phyloP scores from a whole-genome alignment of 306 rosid species.

The Lupinus albus region DNA sequence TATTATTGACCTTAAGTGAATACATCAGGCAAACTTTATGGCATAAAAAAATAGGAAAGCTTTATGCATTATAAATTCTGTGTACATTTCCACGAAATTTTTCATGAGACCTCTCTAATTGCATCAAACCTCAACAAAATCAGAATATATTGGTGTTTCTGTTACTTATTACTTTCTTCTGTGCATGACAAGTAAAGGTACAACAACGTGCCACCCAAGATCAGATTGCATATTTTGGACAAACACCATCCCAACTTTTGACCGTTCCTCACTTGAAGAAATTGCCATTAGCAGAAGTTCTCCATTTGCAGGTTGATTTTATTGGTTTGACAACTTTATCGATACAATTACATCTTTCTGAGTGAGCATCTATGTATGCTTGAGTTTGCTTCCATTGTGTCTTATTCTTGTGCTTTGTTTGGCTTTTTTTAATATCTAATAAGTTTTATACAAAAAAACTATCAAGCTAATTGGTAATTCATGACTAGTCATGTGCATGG shows the following conservation, averaged over 20 bases:
- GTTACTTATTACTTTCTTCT: constrained; percentile 23
- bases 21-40: constrained; percentile 10
- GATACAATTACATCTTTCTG: constrained; percentile 18
- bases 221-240: constrained; percentile 99
- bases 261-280: constrained; percentile 81
- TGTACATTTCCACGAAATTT: constrained; percentile 20
- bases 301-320: constrained; percentile 77
- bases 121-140: constrained; percentile 11
- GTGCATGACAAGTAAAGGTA: constrained; percentile 57
- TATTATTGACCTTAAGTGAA: background rate
- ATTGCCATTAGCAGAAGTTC: constrained; percentile 78
- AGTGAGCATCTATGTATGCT: background rate
- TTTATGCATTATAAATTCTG: background rate
- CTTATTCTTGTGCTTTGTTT: constrained; percentile 22
- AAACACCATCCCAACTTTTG: constrained; percentile 95
- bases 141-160: constrained; percentile 24
- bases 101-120: constrained; percentile 7
- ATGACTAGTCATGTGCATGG: constrained; percentile 7
- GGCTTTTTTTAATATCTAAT: constrained; percentile 1
- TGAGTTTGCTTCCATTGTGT: constrained; percentile 14
- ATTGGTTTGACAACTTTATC: constrained; percentile 30
- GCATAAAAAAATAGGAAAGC: constrained; percentile 6
- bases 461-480: constrained; percentile 15
- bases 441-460: background rate
- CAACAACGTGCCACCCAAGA: constrained; percentile 92